These are phyloP conservation scores for Gaertneriomyces semiglobifer DNA, from an alignment of 192 early-diverging fungal genomes.

Conservation along the genomic window DNA sequence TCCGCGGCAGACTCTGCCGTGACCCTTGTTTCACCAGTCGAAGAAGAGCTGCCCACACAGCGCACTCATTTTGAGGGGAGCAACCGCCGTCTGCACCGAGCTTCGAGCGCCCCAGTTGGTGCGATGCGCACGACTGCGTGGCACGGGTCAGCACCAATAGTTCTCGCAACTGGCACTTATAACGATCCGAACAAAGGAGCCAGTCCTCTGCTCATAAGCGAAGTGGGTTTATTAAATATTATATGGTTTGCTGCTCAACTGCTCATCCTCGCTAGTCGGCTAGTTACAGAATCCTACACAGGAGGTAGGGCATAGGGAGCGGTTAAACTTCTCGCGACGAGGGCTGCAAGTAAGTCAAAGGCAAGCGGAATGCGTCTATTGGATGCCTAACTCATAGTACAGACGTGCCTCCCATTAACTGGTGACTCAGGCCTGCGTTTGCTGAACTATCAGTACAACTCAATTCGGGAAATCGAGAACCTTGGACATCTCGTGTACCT, in stretches of 20 bases:
- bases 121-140: too few relatives aligned
- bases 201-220: background rate
- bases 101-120: too few relatives aligned
- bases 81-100: too few relatives aligned
- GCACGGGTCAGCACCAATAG: too few relatives aligned
- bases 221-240: background rate
- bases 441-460: slow-evolving; percentile 54
- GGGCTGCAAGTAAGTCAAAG: slow-evolving; percentile 26
- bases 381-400: background rate
- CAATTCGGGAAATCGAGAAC: slow-evolving; percentile 42
- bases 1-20: background rate
- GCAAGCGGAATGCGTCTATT: background rate
- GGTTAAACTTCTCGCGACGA: slow-evolving; percentile 37
- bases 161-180: too few relatives aligned
- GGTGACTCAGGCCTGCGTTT: slow-evolving; percentile 42
- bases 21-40: background rate
- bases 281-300: slow-evolving; percentile 6
- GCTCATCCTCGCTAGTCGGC: background rate
- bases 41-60: background rate
- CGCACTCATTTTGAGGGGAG: background rate
- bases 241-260: background rate
- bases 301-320: slow-evolving; percentile 23
- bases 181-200: too few relatives aligned
- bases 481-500: slow-evolving; percentile 42
- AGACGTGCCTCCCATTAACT: slow-evolving; percentile 28